These are phyloP conservation scores for Pythium chondricola DNA, from an alignment of 352 stramenopile species.

Conservation along the genomic window DNA sequence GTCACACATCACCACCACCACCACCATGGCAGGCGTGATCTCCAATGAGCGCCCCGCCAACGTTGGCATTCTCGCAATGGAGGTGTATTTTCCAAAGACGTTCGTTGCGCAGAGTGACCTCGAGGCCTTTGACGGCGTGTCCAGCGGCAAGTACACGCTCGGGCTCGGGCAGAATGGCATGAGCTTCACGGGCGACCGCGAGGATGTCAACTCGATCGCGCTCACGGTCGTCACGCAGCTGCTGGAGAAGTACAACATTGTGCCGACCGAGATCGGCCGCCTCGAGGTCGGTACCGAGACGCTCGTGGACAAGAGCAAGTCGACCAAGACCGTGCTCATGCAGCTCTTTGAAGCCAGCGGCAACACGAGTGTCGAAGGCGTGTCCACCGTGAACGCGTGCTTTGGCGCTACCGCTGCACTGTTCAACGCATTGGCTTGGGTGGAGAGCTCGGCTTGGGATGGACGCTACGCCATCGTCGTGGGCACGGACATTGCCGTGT, in stretches of 20 bases:
- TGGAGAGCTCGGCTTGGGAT: constrained; percentile 92
- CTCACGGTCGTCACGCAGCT: constrained; percentile 51
- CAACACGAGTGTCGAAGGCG: constrained; percentile 73
- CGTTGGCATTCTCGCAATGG: constrained; percentile 96
- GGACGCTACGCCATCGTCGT: constrained; percentile 95
- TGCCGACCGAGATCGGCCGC: constrained; percentile 78
- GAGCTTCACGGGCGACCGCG: constrained; percentile 62
- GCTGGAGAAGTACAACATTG: constrained; percentile 45
- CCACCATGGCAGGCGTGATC: constrained; percentile 6
- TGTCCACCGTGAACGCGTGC: constrained; percentile 96
- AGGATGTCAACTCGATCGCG: constrained; percentile 70
- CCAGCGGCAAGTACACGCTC: constrained; percentile 66
- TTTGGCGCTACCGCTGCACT: constrained; percentile 97
- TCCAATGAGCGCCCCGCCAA: constrained; percentile 35
- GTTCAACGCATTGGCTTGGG: constrained; percentile 95
- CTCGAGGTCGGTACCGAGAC: constrained; percentile 98
- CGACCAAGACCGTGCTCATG: constrained; percentile 79
- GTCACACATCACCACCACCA: not conserved
- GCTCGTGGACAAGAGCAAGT: constrained; percentile 87
- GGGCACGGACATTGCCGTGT: constrained; percentile 94
- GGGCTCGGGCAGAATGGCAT: constrained; percentile 54
- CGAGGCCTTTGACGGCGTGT: constrained; percentile 87
- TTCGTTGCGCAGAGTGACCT: constrained; percentile 94
- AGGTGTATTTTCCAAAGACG: constrained; percentile 94
- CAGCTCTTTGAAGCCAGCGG: constrained; percentile 47